Base-by-base conservation (phyloP, 2,329 filamentous ascomycete genomes). In the Bipolaris bicolor region DNA sequence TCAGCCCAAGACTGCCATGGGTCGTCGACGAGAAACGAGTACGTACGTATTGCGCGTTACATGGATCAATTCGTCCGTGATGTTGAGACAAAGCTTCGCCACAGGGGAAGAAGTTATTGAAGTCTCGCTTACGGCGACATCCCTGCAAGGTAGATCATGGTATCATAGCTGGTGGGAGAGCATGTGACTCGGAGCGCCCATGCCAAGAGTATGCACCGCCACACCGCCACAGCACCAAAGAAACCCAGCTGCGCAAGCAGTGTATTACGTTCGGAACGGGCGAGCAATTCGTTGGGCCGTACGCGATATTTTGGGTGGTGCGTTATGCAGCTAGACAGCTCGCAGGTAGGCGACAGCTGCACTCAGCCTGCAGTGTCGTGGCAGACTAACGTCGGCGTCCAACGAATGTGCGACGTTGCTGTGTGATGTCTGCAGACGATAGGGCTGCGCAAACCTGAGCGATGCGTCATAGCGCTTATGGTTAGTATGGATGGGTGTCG, bases 331-430 rank as follows among this genome's bases (percentile, higher is more conserved):
- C 69, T 70, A 69, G 61, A 63, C 51, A 58, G 61, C 61, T 68
- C 65, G 71, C 69, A 70, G 64, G 56, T 54, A 58, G 55, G 48
- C 50, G 53, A 55, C 57, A 64, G 58, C 46, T 66, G 61, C 48
- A 56, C 66, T 69, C 66, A 69, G 68, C 64, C 63, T 71, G 65
- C 67, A 63, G 60, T 67, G 59, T 69, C 67, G 63, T 68, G 66
- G 65, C 65, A 71, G 61, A 60, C 70, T 66, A 75, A 71, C 65
- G 69, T 71, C 66, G 68, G 62, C 61, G 66, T 62, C 64, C 66
- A 67, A 67, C 53, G 56, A 67, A 61, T 62, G 65, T 66, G 63
- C 64, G 47, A 60, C 58, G 60, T 58, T 63, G 67, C 57, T 57
- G 61, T 47, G 47, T 45, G 58, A 57, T 51, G 58, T 57, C 62